These are phyloP conservation scores for Nicotiana knightiana DNA, from an alignment of 257 asterid species.

Conservation along the genomic window DNA sequence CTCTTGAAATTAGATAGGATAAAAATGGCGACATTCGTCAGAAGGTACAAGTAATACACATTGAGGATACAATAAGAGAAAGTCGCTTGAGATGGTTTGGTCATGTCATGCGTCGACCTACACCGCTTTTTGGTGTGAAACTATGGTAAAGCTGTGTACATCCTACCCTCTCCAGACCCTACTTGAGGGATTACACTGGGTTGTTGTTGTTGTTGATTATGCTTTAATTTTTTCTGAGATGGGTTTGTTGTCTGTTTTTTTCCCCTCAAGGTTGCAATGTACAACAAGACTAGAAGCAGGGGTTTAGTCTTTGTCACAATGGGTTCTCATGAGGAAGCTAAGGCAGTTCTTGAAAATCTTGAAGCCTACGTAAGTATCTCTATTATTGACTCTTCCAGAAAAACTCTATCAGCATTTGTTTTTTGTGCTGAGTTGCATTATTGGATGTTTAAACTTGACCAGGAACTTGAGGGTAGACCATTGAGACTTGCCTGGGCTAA, in stretches of 20 bases:
- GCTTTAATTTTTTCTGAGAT: slow-evolving; percentile 9
- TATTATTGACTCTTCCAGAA: neutral
- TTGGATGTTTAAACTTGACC: slow-evolving; percentile 1
- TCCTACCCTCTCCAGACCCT: no score
- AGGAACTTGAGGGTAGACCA: slow-evolving; percentile 78
- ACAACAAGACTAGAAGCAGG: slow-evolving; percentile 70
- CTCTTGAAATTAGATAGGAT: no score
- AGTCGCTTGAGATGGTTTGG: no score
- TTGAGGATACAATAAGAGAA: no score
- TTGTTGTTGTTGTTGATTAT: neutral
- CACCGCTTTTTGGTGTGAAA: no score
- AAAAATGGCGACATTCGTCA: no score
- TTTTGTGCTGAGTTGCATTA: neutral
- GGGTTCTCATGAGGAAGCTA: slow-evolving; percentile 83
- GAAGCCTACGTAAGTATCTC: slow-evolving; percentile 52
- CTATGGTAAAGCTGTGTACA: no score
- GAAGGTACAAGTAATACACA: no score
- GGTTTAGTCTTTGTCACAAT: slow-evolving; percentile 87
- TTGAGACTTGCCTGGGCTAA: slow-evolving; percentile 79
- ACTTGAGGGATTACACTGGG: no score
- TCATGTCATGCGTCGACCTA: no score
- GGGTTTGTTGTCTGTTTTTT: slow-evolving; percentile 2
- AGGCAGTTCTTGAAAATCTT: slow-evolving; percentile 52
- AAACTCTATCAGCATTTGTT: neutral
- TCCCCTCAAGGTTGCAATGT: slow-evolving; percentile 62